Conservation (phyloP, 176 grass and related monocot genomes). For the Oryza glumipatula region DNA sequence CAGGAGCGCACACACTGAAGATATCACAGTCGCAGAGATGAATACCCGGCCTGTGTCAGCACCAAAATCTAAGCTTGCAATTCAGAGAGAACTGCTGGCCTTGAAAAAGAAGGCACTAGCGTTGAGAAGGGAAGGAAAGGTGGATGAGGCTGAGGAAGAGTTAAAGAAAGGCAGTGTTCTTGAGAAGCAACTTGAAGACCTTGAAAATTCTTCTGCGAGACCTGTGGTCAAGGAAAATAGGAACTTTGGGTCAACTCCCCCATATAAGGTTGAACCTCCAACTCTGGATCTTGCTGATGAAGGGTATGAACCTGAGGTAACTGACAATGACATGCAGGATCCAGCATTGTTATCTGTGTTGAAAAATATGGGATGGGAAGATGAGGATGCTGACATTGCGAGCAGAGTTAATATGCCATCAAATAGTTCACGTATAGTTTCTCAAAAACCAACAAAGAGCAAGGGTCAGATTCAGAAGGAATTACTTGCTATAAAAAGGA, state of each 20-base stretch:
- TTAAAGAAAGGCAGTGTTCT: conserved; percentile 78
- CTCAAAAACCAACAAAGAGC: conserved; percentile 58
- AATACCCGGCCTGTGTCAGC: conserved; percentile 35
- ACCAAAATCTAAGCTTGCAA: conserved; percentile 77
- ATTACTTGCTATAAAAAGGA: conserved; percentile 85
- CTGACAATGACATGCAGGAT: conserved; percentile 85
- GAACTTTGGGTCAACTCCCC: conserved; percentile 32
- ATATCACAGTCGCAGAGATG: conserved; percentile 21
- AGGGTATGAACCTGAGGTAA: conserved; percentile 66
- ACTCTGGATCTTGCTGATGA: conserved; percentile 64
- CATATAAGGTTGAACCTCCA: conserved; percentile 47
- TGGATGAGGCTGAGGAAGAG: conserved; percentile 80
- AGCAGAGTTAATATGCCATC: conserved; percentile 35
- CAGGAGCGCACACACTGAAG: conserved; percentile 38
- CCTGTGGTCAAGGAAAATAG: conserved; percentile 41
- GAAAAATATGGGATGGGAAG: conserved; percentile 86
- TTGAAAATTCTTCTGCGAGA: conserved; percentile 61
- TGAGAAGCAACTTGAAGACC: conserved; percentile 89
- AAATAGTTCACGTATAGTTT: conserved; percentile 29
- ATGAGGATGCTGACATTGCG: conserved; percentile 50
- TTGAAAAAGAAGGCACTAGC: conserved; percentile 89
- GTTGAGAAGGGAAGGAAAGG: conserved; percentile 86
- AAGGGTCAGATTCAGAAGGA: conserved; percentile 86
- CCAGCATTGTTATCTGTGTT: conserved; percentile 72
- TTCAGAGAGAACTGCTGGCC: conserved; percentile 89